Base-by-base conservation (phyloP, 768 basidiomycete species). In the Hygrophorus pudorinus region DNA sequence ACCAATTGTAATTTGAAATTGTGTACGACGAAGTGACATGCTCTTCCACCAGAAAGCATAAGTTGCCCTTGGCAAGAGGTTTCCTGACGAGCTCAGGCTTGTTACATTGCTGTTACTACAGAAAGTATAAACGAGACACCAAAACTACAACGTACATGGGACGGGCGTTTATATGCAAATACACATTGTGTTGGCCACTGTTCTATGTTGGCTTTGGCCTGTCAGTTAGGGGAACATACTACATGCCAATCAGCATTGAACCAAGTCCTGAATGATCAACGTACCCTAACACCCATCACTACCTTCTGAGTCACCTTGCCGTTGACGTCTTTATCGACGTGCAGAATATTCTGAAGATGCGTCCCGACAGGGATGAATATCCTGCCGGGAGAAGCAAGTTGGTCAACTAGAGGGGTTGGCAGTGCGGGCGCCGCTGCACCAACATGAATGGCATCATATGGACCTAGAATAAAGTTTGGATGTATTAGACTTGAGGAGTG, bases 291-390 rank as follows among this genome's bases (percentile, higher is more conserved):
- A 17, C 74, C 83, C 70, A 96, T 90, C 1, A 94, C 64, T 44
- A 73, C 63, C 46, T 66, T 75, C 62, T 74, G 60, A 1, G 71
- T 77, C 1, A 96, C 72, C 4, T 67, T 67, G 0, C 92, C 93
- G 0, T 78, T 48, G 28, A 47, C 66, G 45, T 83, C 79, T 58
- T 94, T 96, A 55, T 93, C 88, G 11, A 94, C 66, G 49, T 86
- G 79, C 54, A 78, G 68, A 42, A 96, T 78, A 53, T 75, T 63
- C 47, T 85, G 79, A 11, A 51, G 51, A 11, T 61, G 53, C 1
- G 66, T 70, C 2, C 92, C 93, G 11, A 97, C 82, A 1, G 93
- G 93, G 42, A 97, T 88, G 65, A 97, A 93, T 84, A 97, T 90
- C 42, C 80, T 67, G 12, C 86, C 86, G 0, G 84, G 83, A 2